Evolutionary conservation across 2,329 filamentous ascomycete genomes (phyloP).

Genomic region (Diaporthe citriasiana): DNA sequence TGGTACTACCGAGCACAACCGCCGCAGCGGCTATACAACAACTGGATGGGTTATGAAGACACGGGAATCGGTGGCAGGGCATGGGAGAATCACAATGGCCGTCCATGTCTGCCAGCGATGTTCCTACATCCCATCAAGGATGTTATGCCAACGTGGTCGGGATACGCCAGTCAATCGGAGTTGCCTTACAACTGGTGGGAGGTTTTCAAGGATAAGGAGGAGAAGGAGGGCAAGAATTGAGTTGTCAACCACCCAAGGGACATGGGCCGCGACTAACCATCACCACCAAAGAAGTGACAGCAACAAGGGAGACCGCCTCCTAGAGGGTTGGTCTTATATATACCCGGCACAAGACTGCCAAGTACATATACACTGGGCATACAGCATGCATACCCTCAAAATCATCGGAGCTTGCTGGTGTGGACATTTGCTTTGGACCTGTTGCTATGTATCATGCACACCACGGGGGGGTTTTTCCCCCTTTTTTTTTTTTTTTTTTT

Average conservation of each 20-base stretch:
- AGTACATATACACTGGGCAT: constrained; percentile 22
- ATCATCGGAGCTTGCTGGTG: not conserved
- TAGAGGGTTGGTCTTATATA: constrained; percentile 19
- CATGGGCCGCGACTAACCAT: not conserved
- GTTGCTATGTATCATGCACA: constrained; percentile 30
- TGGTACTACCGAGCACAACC: constrained; percentile 73
- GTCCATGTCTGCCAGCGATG: constrained; percentile 71
- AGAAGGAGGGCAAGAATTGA: constrained; percentile 22
- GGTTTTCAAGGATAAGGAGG: constrained; percentile 40
- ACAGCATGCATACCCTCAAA: not conserved
- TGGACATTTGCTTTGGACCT: constrained; percentile 21
- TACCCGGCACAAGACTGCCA: constrained; percentile 28
- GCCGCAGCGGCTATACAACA: constrained; percentile 72
- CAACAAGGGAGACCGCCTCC: constrained; percentile 9
- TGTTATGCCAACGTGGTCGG: constrained; percentile 64
- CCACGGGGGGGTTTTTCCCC: no score
- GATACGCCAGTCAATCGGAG: constrained; percentile 57
- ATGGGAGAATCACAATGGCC: constrained; percentile 70
- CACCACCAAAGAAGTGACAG: not conserved
- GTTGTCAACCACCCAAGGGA: not conserved
- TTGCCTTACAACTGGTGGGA: constrained; percentile 53
- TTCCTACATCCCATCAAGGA: constrained; percentile 73
- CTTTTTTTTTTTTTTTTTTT: no score
- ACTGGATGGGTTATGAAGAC: constrained; percentile 74
- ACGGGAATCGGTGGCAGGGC: constrained; percentile 65